Percentiles rank a stretch among this genome's conserved stretches.
Conservation (phyloP, 306 rosid species). For the Acmispon strigosus region DNA sequence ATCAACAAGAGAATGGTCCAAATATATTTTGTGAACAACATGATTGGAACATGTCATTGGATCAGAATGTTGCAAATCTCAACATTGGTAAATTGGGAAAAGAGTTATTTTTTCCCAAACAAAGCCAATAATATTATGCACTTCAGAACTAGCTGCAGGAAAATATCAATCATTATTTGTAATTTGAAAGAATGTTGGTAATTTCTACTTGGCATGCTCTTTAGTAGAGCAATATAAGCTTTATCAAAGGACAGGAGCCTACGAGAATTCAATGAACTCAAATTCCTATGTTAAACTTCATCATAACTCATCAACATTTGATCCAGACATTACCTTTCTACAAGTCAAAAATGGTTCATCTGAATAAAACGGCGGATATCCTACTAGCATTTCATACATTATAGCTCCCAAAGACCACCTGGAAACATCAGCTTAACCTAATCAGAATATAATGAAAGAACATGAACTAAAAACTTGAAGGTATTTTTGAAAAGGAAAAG, state of each 20-base stretch:
- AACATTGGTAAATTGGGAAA: not conserved
- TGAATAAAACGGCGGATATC: constrained; percentile 95
- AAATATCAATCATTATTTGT: not conserved
- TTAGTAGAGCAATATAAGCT: constrained; percentile 1
- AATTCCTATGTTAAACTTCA: constrained; percentile 14
- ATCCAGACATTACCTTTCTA: constrained; percentile 68
- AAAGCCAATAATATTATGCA: constrained; percentile 3
- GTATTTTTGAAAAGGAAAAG: constrained; percentile 7
- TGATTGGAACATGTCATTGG: not conserved
- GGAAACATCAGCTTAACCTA: constrained; percentile 26
- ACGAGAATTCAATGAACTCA: not conserved
- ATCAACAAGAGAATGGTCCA: too few relatives aligned
- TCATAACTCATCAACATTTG: constrained; percentile 1
- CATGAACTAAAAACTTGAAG: not conserved
- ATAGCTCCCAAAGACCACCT: constrained; percentile 99
- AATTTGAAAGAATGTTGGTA: not conserved
- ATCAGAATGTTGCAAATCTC: not conserved
- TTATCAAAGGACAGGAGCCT: constrained; percentile 1
- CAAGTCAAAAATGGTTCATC: constrained; percentile 98
- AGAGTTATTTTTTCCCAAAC: not conserved
- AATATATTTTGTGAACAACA: not conserved
- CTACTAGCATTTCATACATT: constrained; percentile 99
- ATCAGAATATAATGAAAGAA: constrained; percentile 15
- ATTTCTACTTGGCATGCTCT: not conserved
- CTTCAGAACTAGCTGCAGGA: constrained; percentile 1